phyloP scores from a whole-genome alignment of 2,329 filamentous ascomycete species.

The Diaporthe vaccinii region DNA sequence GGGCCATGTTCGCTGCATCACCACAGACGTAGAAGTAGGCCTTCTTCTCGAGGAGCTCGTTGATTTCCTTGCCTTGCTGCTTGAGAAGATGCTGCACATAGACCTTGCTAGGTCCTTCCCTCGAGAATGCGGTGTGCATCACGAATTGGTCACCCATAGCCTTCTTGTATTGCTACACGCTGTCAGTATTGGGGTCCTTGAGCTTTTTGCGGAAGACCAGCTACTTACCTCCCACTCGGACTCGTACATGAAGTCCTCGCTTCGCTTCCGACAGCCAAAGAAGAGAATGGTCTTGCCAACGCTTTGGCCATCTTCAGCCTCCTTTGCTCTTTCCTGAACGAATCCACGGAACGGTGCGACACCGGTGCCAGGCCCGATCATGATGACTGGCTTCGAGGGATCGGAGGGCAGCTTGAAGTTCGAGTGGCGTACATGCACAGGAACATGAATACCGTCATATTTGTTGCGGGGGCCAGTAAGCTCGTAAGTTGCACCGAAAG shows the following conservation, averaged over 20 bases:
- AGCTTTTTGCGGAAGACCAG: not conserved
- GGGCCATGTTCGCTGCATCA: constrained; percentile 96
- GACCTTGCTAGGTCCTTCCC: constrained; percentile 87
- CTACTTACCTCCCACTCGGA: constrained; percentile 89
- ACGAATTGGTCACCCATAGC: constrained; percentile 90
- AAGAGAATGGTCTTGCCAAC: constrained; percentile 93
- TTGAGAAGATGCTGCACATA: constrained; percentile 96
- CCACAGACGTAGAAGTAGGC: constrained; percentile 99
- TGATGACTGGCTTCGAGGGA: constrained; percentile 92
- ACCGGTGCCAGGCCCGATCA: constrained; percentile 96
- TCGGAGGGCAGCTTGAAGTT: constrained; percentile 99
- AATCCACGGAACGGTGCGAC: constrained; percentile 97
- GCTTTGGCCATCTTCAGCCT: constrained; percentile 82
- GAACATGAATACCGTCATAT: constrained; percentile 95
- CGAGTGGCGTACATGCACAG: constrained; percentile 95
- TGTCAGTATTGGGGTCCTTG: constrained; percentile 36
- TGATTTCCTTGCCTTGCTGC: constrained; percentile 86
- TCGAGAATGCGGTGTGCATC: constrained; percentile 94
- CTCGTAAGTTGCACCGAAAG: constrained; percentile 87
- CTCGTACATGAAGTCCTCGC: constrained; percentile 94
- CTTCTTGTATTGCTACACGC: constrained; percentile 80
- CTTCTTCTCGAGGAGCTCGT: constrained; percentile 86
- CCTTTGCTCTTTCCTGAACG: constrained; percentile 90
- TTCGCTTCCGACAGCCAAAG: constrained; percentile 89
- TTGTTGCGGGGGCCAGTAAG: constrained; percentile 94